These are phyloP conservation scores for Taiozyma sp. DNA, from an alignment of 1,139 yeast genomes.

Conservation along the genomic window DNA sequence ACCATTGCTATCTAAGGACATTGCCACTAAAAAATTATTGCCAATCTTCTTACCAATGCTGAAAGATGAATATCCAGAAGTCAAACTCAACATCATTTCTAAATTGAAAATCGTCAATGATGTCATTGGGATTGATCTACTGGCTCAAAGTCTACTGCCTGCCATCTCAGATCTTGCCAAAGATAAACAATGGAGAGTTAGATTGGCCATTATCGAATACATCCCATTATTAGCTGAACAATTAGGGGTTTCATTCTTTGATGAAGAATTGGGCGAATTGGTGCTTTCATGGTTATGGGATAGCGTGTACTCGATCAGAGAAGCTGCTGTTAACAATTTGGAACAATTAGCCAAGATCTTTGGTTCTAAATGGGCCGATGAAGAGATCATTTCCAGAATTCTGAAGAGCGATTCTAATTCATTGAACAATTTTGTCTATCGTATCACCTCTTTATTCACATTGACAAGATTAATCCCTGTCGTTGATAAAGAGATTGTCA, in stretches of 20 bases:
- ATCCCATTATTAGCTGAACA: conserved; percentile 96
- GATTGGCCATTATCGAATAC: conserved; percentile 95
- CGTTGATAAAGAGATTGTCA: conserved; percentile 51
- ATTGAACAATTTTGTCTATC: conserved; percentile 62
- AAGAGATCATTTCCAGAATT: conserved; percentile 75
- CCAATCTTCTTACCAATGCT: conserved; percentile 92
- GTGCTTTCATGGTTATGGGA: conserved; percentile 99
- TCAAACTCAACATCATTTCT: conserved; percentile 88
- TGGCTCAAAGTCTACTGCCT: conserved; percentile 85
- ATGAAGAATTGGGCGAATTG: conserved; percentile 82
- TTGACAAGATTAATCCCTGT: conserved; percentile 76
- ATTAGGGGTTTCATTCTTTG: conserved; percentile 89
- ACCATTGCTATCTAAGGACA: conserved; percentile 80
- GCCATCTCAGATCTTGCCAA: conserved; percentile 96
- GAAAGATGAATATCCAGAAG: conserved; percentile 96
- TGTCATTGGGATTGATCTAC: conserved; percentile 85
- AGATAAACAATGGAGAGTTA: conserved; percentile 96
- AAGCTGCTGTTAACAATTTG: conserved; percentile 88
- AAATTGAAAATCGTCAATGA: conserved; percentile 89
- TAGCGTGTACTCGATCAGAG: conserved; percentile 92
- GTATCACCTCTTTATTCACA: conserved; percentile 89
- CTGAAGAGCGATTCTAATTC: conserved; percentile 43
- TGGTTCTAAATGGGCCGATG: conserved; percentile 92
- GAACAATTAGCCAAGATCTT: conserved; percentile 78
- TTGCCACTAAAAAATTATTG: conserved; percentile 75